Evolutionary conservation across 2,329 filamentous ascomycete genomes (phyloP), one percentile per base, ranked within the genome.

Genomic region (Didymella keratinophila): DNA sequence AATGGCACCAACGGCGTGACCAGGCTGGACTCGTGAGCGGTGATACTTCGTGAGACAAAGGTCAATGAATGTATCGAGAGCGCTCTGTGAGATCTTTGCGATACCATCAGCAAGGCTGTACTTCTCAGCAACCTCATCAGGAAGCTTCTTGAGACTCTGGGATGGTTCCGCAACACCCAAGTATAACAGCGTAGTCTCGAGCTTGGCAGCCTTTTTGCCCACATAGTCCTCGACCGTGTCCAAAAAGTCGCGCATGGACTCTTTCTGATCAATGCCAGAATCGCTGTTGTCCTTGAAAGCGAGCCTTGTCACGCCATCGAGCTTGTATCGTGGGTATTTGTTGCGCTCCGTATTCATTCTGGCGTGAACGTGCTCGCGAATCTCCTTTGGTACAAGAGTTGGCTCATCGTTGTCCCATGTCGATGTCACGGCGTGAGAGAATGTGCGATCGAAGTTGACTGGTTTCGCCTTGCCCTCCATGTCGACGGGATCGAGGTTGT

Each of bases 391-490:
- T 2, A 89, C 80, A 62, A 99, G 79, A 18, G 91, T 88, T 5
- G 80, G 80, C 54, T 97, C 93, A 0, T 83, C 79, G 64, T 96
- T 94, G 69, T 89, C 84, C 84, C 91, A 95, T 0, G 93, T 97
- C 5, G 78, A 88, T 79, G 82, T 92, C 60, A 88, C 82, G 2
- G 86, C 82, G 72, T 98, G 94, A 18, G 87, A 92, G 83, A 92
- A 98, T 0, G 94, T 97, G 45, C 94, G 88, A 51, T 91, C 87
- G 72, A 98, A 97, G 71, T 97, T 86, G 49, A 99, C 95, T 4
- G 95, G 95, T 68, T 91, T 92, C 8, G 92, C 94, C 62, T 90
- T 89, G 42, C 93, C 95, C 77, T 99, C 95, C 94, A 99, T 99
- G 73, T 98, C 93, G 20, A 97, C 90, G 1, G 95, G 95, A 75